Conservation (phyloP, 2,329 filamentous ascomycete species). For the Tolypocladium tundrense region DNA sequence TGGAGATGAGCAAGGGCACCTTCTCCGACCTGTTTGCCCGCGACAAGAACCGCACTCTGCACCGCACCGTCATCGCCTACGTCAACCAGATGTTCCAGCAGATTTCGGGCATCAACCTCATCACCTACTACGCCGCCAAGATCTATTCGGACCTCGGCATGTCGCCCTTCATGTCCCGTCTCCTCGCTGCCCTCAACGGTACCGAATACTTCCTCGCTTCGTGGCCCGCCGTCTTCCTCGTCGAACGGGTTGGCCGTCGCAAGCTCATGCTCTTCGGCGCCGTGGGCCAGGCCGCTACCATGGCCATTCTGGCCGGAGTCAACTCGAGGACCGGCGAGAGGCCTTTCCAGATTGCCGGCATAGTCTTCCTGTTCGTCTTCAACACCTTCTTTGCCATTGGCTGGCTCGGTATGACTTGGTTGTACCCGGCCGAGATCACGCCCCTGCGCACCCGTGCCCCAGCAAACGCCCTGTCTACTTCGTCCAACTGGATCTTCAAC, state of each 20-base stretch:
- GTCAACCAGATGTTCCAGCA: slow-evolving; percentile 57
- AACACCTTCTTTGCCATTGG: slow-evolving; percentile 49
- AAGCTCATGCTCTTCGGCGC: slow-evolving; percentile 64
- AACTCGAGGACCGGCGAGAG: slow-evolving; percentile 38
- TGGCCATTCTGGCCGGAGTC: slow-evolving; percentile 51
- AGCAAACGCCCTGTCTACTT: slow-evolving; percentile 45
- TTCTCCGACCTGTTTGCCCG: slow-evolving; percentile 49
- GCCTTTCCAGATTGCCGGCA: slow-evolving; percentile 46
- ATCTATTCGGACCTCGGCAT: slow-evolving; percentile 48
- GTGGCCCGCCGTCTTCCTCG: slow-evolving; percentile 49
- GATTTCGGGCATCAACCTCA: slow-evolving; percentile 52
- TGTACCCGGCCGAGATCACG: slow-evolving; percentile 58
- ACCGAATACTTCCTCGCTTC: slow-evolving; percentile 52
- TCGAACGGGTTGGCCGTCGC: slow-evolving; percentile 57
- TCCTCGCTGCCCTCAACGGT: slow-evolving; percentile 35
- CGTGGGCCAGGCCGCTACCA: slow-evolving; percentile 48
- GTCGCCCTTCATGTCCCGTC: slow-evolving; percentile 43
- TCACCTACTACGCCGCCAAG: slow-evolving; percentile 51
- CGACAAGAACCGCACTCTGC: slow-evolving; percentile 45
- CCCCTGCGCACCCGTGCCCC: slow-evolving; percentile 56
- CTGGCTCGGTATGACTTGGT: slow-evolving; percentile 50
- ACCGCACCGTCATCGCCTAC: slow-evolving; percentile 49
- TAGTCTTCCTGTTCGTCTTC: slow-evolving; percentile 57
- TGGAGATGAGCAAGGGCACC: slow-evolving; percentile 54
- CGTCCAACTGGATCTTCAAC: slow-evolving; percentile 53